A percentile compares a stretch with the other conserved stretches of the same genome.
Conservation (phyloP, 441 rosid species). For the Cnidoscolus chayamansa region DNA sequence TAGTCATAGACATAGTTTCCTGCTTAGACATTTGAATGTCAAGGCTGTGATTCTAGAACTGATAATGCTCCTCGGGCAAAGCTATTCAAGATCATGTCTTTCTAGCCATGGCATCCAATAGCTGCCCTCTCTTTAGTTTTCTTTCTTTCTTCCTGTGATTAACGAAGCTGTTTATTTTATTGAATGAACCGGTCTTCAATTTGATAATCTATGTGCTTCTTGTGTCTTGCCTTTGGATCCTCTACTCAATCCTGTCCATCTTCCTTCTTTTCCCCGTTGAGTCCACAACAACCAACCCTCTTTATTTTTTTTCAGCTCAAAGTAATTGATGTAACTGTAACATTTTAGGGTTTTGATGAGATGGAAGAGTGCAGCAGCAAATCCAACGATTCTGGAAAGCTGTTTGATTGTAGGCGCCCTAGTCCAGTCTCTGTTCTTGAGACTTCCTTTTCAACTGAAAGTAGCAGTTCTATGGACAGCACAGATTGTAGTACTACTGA, state of each 20-base stretch:
- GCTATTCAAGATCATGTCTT: background rate
- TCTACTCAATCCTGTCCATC: background rate
- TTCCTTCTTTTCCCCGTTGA: background rate
- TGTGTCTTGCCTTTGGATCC: background rate
- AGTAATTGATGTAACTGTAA: constrained; percentile 10
- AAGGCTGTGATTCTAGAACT: background rate
- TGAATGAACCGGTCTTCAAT: background rate
- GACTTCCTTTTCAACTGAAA: constrained; percentile 53
- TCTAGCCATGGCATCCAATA: background rate
- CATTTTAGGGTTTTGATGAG: constrained; percentile 48
- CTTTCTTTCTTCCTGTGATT: background rate
- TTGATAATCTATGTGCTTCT: background rate
- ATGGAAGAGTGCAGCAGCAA: constrained; percentile 43
- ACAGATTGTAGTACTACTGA: constrained; percentile 44
- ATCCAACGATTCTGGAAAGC: constrained; percentile 31
- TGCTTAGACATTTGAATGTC: background rate
- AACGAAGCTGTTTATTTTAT: background rate
- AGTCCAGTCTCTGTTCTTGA: constrained; percentile 76
- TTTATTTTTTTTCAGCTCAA: background rate
- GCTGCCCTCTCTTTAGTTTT: background rate
- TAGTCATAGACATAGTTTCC: background rate
- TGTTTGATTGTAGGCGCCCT: constrained; percentile 44
- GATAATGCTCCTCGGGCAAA: background rate
- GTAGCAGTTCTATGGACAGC: constrained; percentile 64
- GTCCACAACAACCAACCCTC: background rate